These are phyloP conservation scores for Brachypodium distachyon DNA, from an alignment of 202 grass and related monocot genomes.

Conservation along the genomic window DNA sequence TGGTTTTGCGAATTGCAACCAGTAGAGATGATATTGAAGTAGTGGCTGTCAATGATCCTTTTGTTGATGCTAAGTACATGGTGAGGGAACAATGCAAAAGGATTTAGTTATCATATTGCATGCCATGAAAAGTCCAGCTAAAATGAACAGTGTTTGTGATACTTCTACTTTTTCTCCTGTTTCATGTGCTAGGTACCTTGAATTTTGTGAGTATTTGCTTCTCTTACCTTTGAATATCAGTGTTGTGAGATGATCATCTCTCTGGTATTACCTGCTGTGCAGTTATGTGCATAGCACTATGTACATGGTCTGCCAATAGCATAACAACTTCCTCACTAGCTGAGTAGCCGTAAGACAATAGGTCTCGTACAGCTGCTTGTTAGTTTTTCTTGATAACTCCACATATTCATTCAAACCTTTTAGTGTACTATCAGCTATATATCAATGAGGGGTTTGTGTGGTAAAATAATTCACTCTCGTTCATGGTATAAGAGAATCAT, in stretches of 20 bases:
- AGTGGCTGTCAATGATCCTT: slow-evolving; percentile 98
- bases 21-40: slow-evolving; percentile 91
- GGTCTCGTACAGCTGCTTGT: background rate
- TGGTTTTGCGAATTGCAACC: slow-evolving; percentile 86
- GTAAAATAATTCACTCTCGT: background rate
- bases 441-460: background rate
- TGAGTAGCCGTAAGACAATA: background rate
- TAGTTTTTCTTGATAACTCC: background rate
- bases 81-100: slow-evolving; percentile 28
- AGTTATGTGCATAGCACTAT: background rate
- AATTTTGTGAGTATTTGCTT: background rate
- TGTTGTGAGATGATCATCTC: background rate
- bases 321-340: background rate
- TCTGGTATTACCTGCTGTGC: background rate
- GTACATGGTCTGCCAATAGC: background rate
- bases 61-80: slow-evolving; percentile 98
- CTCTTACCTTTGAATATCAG: background rate
- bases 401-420: background rate
- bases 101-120: background rate
- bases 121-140: background rate
- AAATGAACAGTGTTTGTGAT: background rate
- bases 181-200: background rate
- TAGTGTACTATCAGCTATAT: background rate
- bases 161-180: background rate
- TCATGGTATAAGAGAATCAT: background rate